These are phyloP conservation scores for Artomyces pyxidatus DNA, from an alignment of 768 basidiomycete genomes.

Conservation along the genomic window DNA sequence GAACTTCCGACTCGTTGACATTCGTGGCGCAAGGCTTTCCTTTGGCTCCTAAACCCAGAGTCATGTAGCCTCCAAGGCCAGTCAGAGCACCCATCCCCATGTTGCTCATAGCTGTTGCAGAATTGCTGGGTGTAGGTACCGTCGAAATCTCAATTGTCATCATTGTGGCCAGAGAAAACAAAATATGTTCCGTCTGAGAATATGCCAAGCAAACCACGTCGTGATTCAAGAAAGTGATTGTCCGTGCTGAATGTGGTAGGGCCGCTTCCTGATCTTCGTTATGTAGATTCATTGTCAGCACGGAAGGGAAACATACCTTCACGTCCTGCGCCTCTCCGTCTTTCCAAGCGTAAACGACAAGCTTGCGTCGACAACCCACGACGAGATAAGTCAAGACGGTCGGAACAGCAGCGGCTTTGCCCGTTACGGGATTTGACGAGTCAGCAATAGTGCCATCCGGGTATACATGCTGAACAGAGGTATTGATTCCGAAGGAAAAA, in stretches of 20 bases:
- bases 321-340: conserved; percentile 72
- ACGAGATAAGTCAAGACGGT: conserved; percentile 67
- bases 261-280: conserved; percentile 52
- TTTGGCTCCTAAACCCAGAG: conserved; percentile 68
- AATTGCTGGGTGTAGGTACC: conserved; percentile 26
- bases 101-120: conserved; percentile 34
- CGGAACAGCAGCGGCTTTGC: conserved; percentile 42
- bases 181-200: conserved; percentile 66
- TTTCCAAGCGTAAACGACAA: conserved; percentile 80
- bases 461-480: conserved; percentile 42
- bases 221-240: conserved; percentile 63
- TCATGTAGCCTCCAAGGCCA: conserved; percentile 81
- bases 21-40: conserved; percentile 55
- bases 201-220: conserved; percentile 69
- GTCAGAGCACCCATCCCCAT: conserved; percentile 70
- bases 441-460: conserved; percentile 18
- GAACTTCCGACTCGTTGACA: conserved; percentile 50
- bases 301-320: conserved; percentile 40
- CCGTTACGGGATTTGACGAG: conserved; percentile 13
- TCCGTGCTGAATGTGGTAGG: conserved; percentile 86
- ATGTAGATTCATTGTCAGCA: not conserved
- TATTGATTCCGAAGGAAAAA: conserved; percentile 72
- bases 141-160: conserved; percentile 43
- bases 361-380: conserved; percentile 79
- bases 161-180: conserved; percentile 60